phyloP scores from a whole-genome alignment of 2,329 filamentous ascomycete genomes.

The Penicillium sp. region DNA sequence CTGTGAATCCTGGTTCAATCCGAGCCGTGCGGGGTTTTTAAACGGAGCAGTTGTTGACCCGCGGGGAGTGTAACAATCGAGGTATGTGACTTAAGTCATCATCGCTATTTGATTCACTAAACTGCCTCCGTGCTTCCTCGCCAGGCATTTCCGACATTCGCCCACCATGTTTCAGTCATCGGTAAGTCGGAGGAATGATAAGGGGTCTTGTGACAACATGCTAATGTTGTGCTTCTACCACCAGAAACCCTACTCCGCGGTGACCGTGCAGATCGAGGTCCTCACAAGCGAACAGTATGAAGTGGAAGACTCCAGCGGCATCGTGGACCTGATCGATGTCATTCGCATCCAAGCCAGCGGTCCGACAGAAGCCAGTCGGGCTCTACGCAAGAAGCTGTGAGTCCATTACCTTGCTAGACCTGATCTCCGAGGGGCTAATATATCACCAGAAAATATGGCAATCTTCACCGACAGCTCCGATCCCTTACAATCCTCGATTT shows the following conservation, averaged over 20 bases:
- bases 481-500: conserved; percentile 86
- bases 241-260: conserved; percentile 83
- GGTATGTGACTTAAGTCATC: neutral
- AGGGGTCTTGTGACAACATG: conserved; percentile 3
- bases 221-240: conserved; percentile 6
- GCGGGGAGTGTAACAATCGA: conserved; percentile 10
- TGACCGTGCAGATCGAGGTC: conserved; percentile 87
- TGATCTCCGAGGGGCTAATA: conserved; percentile 8
- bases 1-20: neutral
- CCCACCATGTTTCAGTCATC: conserved; percentile 36
- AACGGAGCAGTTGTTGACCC: conserved; percentile 5
- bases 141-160: neutral
- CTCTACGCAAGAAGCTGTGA: conserved; percentile 89
- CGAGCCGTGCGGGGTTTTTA: conserved; percentile 17
- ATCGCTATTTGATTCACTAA: neutral
- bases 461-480: conserved; percentile 83
- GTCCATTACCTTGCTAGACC: conserved; percentile 22
- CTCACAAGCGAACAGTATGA: conserved; percentile 86
- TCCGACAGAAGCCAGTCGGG: conserved; percentile 81
- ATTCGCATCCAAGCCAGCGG: conserved; percentile 84
- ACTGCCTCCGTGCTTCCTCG: neutral
- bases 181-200: conserved; percentile 23
- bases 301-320: conserved; percentile 84
- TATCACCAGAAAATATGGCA: conserved; percentile 74
- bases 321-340: conserved; percentile 90